Base-by-base conservation (phyloP, 1,284 basidiomycete species). In the Austropuccinia psidii region DNA sequence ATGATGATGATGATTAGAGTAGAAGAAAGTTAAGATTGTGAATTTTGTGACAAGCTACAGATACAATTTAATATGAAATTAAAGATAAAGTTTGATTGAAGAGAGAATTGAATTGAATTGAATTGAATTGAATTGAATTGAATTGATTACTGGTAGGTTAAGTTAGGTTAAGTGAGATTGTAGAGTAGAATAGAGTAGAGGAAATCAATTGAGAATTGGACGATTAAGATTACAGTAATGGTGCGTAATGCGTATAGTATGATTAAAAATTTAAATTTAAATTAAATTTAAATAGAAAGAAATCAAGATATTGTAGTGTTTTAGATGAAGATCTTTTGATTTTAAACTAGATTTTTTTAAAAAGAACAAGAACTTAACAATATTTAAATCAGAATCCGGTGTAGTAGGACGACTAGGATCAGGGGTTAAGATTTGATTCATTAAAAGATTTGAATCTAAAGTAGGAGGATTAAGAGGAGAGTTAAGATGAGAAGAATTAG, bases 381-480 rank as follows among this genome's bases (percentile, higher is more conserved):
- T 73, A 35, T 62, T 35, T 37, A 73, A 35, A 19, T 64, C 69
- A 41, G 69, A 54, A 24, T 73, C 58, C 13, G 69, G 69, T 39
- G 69, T 62, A 7, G 24, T 47, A 35, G 69, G 69, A 54, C 69
- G 69, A 27, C 57, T 62, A 43, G 47, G 57, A 33, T 73, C 60
- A n/a, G 69, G 69, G 8, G 69, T 73, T 17, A 24, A 33, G 45
- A 73, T 69, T 9, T 21, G 11, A 35, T 60, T 35, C n/a, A n/a
- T 11, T 45, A n/a, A n/a, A 45, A 11, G 9, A 11, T 45, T 45
- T 19, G n/a, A 11, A n/a, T 45, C 9, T 45, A 11, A 9, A 45
- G n/a, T 45, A 45, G 41, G 11, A n/a, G 9, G 21, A 31, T 6
- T 13, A 58, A 15, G 35, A 21, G 47, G 49, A 45, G 60, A 43